Base-by-base conservation (phyloP, 345 rosid species). In the Litchi chinensis region DNA sequence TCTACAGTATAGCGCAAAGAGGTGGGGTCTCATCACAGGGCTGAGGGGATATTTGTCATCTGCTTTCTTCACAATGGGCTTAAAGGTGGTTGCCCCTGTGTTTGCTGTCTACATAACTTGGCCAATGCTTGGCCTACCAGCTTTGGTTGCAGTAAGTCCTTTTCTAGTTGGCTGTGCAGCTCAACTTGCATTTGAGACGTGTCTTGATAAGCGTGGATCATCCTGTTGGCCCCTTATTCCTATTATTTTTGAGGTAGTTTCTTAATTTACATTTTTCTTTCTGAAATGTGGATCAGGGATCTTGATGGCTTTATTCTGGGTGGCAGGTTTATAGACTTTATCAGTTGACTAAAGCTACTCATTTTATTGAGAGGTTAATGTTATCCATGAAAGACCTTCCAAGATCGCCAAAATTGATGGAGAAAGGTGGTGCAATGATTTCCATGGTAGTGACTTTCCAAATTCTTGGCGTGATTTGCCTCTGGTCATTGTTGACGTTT, bases 11-110 rank as follows among this genome's bases (percentile, higher is more conserved):
- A 95, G 98, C 69, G 9, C 93, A 75, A 93, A 91, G 82, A 89
- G 98, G 71, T 93, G 98, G 98, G 85, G 98, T 76, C 89, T 93
- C 54, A 89, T 95, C 71, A 93, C 95, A 41, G 98, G 98, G 18
- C 88, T 92, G 41, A 88, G 86, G 81, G 95, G 95, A 81, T 95
- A 92, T 90, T 77, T 89, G 74, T 69, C 82, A 26, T 90, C 98
- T 63, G 85, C 88, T 21, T 90, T 90, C 84, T 82, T 91, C 73
- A 70, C 86, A 4, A 89, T 82, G 90, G 95, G 93, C 37, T 81
- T 93, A 46, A 93, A 92, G 87, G 90, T 91, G 44, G 73, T 90
- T 3, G 77, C 84, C 57, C 98, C 98, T 0, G 32, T 89, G 28
- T 73, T 95, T 74, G 83, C 80, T 65, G 91, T 79, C 9, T 88